These are phyloP conservation scores for Yarrowia phangngaensis DNA, from an alignment of 805 yeast species.

Conservation along the genomic window DNA sequence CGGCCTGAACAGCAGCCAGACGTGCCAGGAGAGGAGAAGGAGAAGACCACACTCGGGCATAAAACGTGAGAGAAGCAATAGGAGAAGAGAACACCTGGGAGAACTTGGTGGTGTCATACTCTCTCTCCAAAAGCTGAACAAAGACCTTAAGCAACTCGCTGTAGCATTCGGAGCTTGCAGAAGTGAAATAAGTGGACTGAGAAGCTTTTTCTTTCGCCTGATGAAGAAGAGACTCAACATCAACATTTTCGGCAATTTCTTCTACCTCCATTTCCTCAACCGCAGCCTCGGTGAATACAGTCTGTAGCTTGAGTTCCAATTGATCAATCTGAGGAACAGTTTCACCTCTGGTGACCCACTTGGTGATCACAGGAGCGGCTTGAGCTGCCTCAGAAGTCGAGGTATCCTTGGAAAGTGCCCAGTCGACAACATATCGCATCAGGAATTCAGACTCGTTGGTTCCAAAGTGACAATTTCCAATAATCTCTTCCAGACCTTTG, in stretches of 20 bases:
- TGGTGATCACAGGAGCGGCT: conserved; percentile 19
- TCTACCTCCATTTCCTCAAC: conserved; percentile 25
- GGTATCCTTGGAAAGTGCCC: conserved; percentile 46
- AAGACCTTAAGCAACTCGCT: conserved; percentile 15
- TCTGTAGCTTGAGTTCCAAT: conserved; percentile 30
- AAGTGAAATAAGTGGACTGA: conserved; percentile 7
- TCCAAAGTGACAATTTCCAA: conserved; percentile 20
- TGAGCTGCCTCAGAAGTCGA: conserved; percentile 10
- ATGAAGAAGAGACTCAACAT: conserved; percentile 10
- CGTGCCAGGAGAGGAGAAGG: conserved; percentile 41
- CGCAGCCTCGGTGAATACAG: conserved; percentile 25
- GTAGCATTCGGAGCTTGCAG: conserved; percentile 12
- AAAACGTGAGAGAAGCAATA: conserved; percentile 37
- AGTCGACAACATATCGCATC: conserved; percentile 41
- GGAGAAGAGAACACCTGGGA: conserved; percentile 12
- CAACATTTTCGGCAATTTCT: conserved; percentile 19
- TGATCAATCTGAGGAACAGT: conserved; percentile 30
- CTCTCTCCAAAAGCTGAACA: conserved; percentile 22
- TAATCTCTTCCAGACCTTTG: conserved; percentile 25
- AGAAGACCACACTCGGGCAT: conserved; percentile 39
- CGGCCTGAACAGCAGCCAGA: conserved; percentile 36
- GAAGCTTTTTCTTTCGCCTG: conserved; percentile 19
- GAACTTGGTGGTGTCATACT: conserved; percentile 9
- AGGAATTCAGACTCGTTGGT: conserved; percentile 19
- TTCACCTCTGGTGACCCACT: conserved; percentile 26